A percentile compares a stretch with the other conserved stretches of the same genome.
Evolutionary conservation across 306 rosid species (phyloP).

Genomic region (Styphnolobium japonicum): DNA sequence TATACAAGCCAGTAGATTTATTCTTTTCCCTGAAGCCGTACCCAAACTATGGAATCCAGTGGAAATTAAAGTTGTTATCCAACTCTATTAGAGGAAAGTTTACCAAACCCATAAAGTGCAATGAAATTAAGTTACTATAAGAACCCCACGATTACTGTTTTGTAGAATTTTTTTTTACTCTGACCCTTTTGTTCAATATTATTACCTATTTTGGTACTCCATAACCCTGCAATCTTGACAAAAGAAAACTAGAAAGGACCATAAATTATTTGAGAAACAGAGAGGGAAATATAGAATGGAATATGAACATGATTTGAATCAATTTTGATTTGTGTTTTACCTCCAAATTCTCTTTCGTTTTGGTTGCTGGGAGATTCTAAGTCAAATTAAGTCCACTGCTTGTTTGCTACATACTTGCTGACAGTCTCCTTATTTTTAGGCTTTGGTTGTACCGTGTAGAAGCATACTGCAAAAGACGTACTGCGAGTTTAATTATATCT

Average conservation of each 20-base stretch:
- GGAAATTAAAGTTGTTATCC: background rate
- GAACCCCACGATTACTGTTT: background rate
- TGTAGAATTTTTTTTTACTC: background rate
- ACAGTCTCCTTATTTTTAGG: constrained; percentile 34
- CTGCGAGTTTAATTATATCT: background rate
- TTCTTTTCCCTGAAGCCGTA: background rate
- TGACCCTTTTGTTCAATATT: background rate
- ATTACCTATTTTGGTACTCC: background rate
- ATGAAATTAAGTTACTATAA: background rate
- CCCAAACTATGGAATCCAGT: background rate
- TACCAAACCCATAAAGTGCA: constrained; percentile 6
- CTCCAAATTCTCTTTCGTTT: background rate
- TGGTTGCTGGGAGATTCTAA: background rate
- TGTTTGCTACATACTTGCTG: background rate
- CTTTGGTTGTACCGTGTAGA: constrained; percentile 16
- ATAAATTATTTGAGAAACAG: background rate
- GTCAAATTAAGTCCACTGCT: background rate
- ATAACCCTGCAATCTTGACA: background rate
- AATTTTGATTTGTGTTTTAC: background rate
- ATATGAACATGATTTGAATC: background rate
- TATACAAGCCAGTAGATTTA: background rate
- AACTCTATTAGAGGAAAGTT: background rate
- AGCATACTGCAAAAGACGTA: background rate
- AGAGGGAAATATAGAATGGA: background rate
- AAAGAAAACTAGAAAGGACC: background rate